A percentile compares a stretch with the other conserved stretches of the same genome.
phyloP scores from a whole-genome alignment of 2,329 filamentous ascomycete genomes.

The Neoscytalidium dimidiatum region DNA sequence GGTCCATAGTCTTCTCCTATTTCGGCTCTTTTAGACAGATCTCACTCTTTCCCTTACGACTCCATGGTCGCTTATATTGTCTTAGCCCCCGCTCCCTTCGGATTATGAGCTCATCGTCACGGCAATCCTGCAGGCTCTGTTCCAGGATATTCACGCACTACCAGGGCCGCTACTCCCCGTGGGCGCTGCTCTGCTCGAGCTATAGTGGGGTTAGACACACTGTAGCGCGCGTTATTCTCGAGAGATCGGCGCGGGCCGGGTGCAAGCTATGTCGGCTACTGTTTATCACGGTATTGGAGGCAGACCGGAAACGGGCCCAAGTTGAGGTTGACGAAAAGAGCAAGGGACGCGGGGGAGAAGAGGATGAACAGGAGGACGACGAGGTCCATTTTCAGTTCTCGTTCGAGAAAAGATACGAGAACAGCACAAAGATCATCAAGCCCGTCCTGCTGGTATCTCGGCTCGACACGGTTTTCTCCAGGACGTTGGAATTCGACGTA shows the following conservation, averaged over 20 bases:
- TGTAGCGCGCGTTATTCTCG: constrained; percentile 4
- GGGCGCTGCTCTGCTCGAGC: constrained; percentile 7
- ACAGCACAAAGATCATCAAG: not conserved
- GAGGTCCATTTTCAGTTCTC: constrained; percentile 7
- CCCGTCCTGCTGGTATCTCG: not conserved
- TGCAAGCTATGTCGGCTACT: constrained; percentile 15
- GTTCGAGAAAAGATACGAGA: not conserved
- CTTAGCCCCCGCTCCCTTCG: not conserved
- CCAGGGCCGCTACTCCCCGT: constrained; percentile 1
- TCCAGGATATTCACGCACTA: not conserved
- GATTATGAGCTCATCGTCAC: not conserved
- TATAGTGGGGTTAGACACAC: not conserved
- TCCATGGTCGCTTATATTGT: not conserved
- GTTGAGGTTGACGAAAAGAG: not conserved
- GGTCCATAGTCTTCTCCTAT: not conserved
- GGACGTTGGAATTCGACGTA: constrained; percentile 13
- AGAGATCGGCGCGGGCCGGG: constrained; percentile 8
- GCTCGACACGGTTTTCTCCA: constrained; percentile 3
- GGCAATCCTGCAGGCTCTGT: not conserved
- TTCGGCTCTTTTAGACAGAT: not conserved
- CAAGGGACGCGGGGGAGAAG: not conserved
- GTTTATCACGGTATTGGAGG: not conserved
- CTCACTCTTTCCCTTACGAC: not conserved
- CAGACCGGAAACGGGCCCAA: not conserved
- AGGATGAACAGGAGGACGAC: not conserved